These are phyloP conservation scores for Emergomyces orientalis DNA, from an alignment of 2,329 filamentous ascomycete species.

Conservation along the genomic window DNA sequence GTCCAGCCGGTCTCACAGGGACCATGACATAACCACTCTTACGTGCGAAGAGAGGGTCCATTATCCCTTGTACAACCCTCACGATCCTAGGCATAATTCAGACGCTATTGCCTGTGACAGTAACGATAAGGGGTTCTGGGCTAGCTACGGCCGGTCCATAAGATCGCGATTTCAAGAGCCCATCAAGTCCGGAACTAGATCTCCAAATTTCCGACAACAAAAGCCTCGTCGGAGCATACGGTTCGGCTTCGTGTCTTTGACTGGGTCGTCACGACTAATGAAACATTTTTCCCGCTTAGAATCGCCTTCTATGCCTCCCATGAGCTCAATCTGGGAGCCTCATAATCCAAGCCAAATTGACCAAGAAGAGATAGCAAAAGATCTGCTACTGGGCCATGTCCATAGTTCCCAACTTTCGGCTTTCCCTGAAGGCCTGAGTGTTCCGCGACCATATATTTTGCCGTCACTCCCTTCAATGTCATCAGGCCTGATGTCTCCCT, in stretches of 20 bases:
- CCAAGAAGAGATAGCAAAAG: neutral
- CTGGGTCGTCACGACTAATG: slow-evolving; percentile 20
- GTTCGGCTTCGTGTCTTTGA: slow-evolving; percentile 25
- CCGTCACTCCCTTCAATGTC: slow-evolving; percentile 1
- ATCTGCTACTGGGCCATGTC: neutral
- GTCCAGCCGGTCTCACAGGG: neutral
- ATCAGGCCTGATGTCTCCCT: neutral
- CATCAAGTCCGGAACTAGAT: slow-evolving; percentile 6
- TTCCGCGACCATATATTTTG: neutral
- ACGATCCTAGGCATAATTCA: slow-evolving; percentile 30
- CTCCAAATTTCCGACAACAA: slow-evolving; percentile 18
- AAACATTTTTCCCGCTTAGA: slow-evolving; percentile 4
- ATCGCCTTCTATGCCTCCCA: slow-evolving; percentile 4
- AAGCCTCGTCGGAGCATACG: slow-evolving; percentile 27
- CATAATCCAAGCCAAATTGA: neutral
- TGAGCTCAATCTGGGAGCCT: slow-evolving; percentile 1
- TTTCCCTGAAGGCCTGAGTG: neutral
- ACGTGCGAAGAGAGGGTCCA: slow-evolving; percentile 27
- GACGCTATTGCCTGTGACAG: slow-evolving; percentile 3
- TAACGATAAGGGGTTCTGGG: slow-evolving; percentile 9
- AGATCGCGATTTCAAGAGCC: slow-evolving; percentile 7
- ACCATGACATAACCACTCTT: neutral
- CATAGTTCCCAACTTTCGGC: neutral
- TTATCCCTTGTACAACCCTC: slow-evolving; percentile 30
- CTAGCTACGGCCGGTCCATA: neutral